Conservation (phyloP, 345 rosid species). For the Linum usitatissimum region DNA sequence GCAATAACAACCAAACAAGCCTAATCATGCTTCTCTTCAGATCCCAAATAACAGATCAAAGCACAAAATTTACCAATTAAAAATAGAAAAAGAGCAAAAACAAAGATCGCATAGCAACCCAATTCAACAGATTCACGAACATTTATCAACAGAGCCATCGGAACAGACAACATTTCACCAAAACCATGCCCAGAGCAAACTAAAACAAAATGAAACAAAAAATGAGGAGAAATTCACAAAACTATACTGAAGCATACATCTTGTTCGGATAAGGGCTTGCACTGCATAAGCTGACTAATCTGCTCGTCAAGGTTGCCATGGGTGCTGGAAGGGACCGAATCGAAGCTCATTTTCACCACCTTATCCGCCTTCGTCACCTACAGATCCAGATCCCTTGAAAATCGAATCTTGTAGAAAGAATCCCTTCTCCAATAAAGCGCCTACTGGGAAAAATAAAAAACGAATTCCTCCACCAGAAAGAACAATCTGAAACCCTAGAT, state of each 20-base stretch:
- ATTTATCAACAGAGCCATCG: background rate
- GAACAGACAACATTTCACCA: background rate
- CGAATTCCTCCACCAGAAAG: background rate
- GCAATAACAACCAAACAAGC: constrained; percentile 2
- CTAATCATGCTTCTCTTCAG: constrained; percentile 1
- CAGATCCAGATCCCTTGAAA: constrained; percentile 19
- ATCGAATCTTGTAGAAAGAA: background rate
- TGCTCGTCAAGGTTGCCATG: constrained; percentile 47
- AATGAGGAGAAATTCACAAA: constrained; percentile 1
- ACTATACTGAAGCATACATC: constrained; percentile 21
- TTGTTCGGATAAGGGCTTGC: constrained; percentile 50
- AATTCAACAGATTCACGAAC: background rate
- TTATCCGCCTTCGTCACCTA: constrained; percentile 1
- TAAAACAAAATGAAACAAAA: background rate
- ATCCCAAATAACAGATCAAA: background rate
- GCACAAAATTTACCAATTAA: background rate
- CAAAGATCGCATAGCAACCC: no score
- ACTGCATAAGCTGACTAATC: constrained; percentile 51
- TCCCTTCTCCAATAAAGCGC: background rate
- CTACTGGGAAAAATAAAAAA: background rate
- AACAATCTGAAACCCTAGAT: constrained; percentile 18
- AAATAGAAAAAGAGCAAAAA: background rate
- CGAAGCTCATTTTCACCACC: constrained; percentile 28
- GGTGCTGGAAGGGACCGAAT: constrained; percentile 31
- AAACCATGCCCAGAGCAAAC: background rate